Evolutionary conservation across 2,329 filamentous ascomycete species (phyloP), one percentile per base, ranked within the genome.

Genomic region (Westerdykella ornata): DNA sequence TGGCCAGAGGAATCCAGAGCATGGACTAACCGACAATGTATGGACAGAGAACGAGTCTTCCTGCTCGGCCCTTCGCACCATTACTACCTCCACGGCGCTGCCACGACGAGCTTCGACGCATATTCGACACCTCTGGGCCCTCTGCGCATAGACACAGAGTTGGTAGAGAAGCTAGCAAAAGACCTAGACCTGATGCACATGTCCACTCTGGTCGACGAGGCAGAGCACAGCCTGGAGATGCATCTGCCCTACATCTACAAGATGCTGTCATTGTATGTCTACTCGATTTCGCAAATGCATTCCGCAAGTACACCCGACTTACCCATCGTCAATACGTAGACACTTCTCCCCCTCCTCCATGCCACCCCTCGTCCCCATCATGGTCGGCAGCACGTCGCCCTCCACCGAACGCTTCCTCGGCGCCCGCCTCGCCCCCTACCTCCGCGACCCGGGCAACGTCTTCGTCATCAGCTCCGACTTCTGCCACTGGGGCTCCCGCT

Each of bases 391-490:
- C 54, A 88, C 86, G 29, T 76, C 75, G 39, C 68, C 75, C 0
- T 45, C 68, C 0, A 78, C 81, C 2, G 90, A 97, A 66, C 77
- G 77, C 37, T 69, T 65, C 1, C 79, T 84, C 42, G 92, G 88
- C 2, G 56, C 70, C 18, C 62, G 88, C n/a, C 72, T 98, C 6
- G 78, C 85, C 1, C 82, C 84, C 0, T 94, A 92, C 62, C 69
- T 98, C 5, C 72, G 74, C 26, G 84, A 95, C 52, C 78, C 82
- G 0, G 70, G 75, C 11, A 94, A 86, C 46, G 80, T 83, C 1
- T 96, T 97, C 61, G 77, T 98, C 46, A 77, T 97, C 48, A 92
- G 85, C 63, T 95, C 88, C 1, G 92, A 98, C 64, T 98, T 98
- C 64, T 96, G 90, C 50, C 92, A 98, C 66, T 98, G 92, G 92